Conservation (phyloP, 352 stramenopile genomes). For the Pythium brachiatum region DNA sequence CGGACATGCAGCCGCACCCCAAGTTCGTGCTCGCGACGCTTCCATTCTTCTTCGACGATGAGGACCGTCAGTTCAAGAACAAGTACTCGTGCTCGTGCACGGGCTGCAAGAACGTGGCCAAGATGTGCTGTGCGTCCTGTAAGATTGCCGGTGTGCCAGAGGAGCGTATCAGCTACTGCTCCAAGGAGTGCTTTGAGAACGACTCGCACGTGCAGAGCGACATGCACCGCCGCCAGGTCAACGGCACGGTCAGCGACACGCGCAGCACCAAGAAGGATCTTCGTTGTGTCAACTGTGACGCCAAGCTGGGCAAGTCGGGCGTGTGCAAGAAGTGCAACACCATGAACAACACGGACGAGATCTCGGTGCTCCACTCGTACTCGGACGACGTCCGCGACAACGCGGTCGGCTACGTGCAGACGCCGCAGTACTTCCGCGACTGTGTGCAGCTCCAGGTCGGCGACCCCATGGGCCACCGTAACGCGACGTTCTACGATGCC, state of each 20-base stretch:
- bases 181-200: constrained; percentile 50
- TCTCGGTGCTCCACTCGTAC: constrained; percentile 28
- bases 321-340: constrained; percentile 38
- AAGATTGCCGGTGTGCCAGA: constrained; percentile 43
- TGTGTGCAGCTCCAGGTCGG: constrained; percentile 43
- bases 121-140: constrained; percentile 48
- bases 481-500: constrained; percentile 46
- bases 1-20: constrained; percentile 78
- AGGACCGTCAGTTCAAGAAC: constrained; percentile 66
- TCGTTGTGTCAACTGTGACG: constrained; percentile 31
- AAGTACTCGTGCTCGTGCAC: constrained; percentile 44
- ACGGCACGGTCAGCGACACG: constrained; percentile 34
- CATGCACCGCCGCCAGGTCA: constrained; percentile 42
- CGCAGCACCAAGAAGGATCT: constrained; percentile 32
- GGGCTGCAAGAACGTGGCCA: constrained; percentile 41
- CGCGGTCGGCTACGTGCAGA: constrained; percentile 41
- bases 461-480: constrained; percentile 41
- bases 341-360: constrained; percentile 19
- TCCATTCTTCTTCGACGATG: constrained; percentile 81
- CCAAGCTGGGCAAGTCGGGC: constrained; percentile 29
- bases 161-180: constrained; percentile 48
- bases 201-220: constrained; percentile 40
- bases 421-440: constrained; percentile 48
- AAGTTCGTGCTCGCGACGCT: constrained; percentile 77
- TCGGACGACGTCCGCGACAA: constrained; percentile 42